Conservation (phyloP, 805 yeast species). For the Schwanniomyces occidentalis region DNA sequence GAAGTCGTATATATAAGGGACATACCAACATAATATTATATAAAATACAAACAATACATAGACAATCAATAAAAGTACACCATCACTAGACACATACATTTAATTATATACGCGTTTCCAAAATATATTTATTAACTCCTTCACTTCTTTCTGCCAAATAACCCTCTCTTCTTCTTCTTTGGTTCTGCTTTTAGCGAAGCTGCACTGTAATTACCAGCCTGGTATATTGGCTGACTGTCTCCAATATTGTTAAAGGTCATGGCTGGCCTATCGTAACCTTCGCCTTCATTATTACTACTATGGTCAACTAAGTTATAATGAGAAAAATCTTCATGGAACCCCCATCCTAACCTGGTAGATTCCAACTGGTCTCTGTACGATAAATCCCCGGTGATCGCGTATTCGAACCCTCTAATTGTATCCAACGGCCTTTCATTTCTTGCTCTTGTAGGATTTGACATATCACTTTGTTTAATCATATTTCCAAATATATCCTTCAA, state of each 20-base stretch:
- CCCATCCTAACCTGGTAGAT: constrained; percentile 77
- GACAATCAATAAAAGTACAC: no score
- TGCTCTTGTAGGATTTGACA: constrained; percentile 89
- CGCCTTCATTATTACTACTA: constrained; percentile 28
- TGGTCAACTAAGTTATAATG: constrained; percentile 41
- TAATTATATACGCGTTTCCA: no score
- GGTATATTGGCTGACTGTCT: constrained; percentile 43
- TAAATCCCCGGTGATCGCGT: constrained; percentile 87
- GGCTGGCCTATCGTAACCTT: constrained; percentile 40
- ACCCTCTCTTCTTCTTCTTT: constrained; percentile 59
- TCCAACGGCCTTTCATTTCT: constrained; percentile 97
- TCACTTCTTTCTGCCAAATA: constrained; percentile 66
- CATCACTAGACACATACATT: no score
- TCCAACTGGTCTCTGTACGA: constrained; percentile 80
- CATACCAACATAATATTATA: no score
- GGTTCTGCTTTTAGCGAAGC: constrained; percentile 35
- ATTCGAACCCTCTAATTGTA: constrained; percentile 92
- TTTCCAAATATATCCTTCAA: constrained; percentile 84
- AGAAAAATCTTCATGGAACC: constrained; percentile 79
- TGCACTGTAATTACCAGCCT: constrained; percentile 64
- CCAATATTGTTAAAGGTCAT: constrained; percentile 40
- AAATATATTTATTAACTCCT: background rate
- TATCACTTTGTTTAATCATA: constrained; percentile 74
- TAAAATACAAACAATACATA: no score
- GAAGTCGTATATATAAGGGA: no score